Conservation (phyloP, 1,284 basidiomycete genomes). For the Naganishia liquefaciens region DNA sequence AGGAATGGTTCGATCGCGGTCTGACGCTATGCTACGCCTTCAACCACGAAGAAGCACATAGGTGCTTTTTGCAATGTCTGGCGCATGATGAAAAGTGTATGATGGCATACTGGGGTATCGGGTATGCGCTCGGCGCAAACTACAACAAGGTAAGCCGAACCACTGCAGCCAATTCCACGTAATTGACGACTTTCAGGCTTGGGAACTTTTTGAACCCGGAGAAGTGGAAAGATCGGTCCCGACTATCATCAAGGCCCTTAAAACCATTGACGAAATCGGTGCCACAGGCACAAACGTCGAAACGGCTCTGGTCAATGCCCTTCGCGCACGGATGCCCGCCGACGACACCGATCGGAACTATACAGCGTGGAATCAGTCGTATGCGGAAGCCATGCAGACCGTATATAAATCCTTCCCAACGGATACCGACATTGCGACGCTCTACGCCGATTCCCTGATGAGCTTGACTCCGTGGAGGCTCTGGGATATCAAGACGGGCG, state of each 20-base stretch:
- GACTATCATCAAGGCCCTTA: slow-evolving; percentile 24
- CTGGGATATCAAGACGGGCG: slow-evolving; percentile 48
- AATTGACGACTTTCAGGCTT: slow-evolving; percentile 24
- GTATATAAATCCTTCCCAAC: slow-evolving; percentile 39
- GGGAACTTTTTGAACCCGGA: slow-evolving; percentile 37
- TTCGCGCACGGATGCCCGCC: slow-evolving; percentile 30
- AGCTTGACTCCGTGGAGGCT: slow-evolving; percentile 46
- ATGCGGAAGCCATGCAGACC: slow-evolving; percentile 41
- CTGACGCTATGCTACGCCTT: slow-evolving; percentile 48
- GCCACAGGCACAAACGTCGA: slow-evolving; percentile 27
- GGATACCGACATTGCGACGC: slow-evolving; percentile 42
- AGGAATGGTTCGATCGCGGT: slow-evolving; percentile 49
- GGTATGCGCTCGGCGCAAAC: slow-evolving; percentile 46
- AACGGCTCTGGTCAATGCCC: slow-evolving; percentile 30
- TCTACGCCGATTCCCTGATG: slow-evolving; percentile 48
- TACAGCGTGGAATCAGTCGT: slow-evolving; percentile 39
- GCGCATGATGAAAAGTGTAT: slow-evolving; percentile 39
- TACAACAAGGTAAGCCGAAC: slow-evolving; percentile 42
- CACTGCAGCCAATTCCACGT: too few species aligned
- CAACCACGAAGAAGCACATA: slow-evolving; percentile 44
- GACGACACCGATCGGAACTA: slow-evolving; percentile 35
- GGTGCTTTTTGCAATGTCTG: slow-evolving; percentile 43
- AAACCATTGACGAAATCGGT: background rate
- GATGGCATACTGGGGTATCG: slow-evolving; percentile 48
- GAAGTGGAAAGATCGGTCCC: slow-evolving; percentile 32